Evolutionary conservation across 352 stramenopile species (phyloP), one percentile per base, ranked within the genome.

Genomic region (Globisporangium parvum): DNA sequence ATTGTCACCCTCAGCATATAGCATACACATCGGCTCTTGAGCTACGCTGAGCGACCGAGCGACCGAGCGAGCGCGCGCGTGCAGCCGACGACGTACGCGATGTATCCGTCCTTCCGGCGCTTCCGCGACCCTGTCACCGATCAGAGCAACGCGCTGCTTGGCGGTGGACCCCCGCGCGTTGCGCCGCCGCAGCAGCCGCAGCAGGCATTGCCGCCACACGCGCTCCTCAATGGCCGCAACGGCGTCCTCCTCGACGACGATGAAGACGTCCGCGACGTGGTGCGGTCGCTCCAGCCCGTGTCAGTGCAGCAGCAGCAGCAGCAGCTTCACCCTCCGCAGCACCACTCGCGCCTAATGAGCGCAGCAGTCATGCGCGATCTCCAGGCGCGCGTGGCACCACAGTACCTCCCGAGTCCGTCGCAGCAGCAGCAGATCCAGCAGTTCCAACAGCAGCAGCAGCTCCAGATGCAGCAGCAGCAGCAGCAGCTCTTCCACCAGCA

Each of bases 401-500:
- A 62, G 49, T 62, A 62, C 56, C 26, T 57, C 28, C 47, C 56
- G 39, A 62, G 40, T 8, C 17, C 56, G 9, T 17, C 31, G 28
- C 56, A 62, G 41, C 56, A 56, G 56, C 56, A 62, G 56, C 56
- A 56, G n/a, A 52, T 62, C 26, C 47, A 56, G 21, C 55, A 62
- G 31, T 62, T 60, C 3, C 60, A 72, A 28, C 37, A 65, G 14
- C 56, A 56, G 31, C 47, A 49, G 9, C 69, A 76, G 60, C 47
- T 63, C 11, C 67, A 78, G 24, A 69, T 77, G 35, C 58, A 65
- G 17, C 61, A 84, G 18, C 62, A 65, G 35, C 58, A 65, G 17
- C 61, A 84, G 18, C 62, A 65, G 33, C 60, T 59, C 15, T 20
- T 21, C 15, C 41, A 47, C 6, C 41, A 26, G 20, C 11, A 45